Conservation (phyloP, 1,139 yeast genomes). For the Scheffersomyces segobiensis region DNA sequence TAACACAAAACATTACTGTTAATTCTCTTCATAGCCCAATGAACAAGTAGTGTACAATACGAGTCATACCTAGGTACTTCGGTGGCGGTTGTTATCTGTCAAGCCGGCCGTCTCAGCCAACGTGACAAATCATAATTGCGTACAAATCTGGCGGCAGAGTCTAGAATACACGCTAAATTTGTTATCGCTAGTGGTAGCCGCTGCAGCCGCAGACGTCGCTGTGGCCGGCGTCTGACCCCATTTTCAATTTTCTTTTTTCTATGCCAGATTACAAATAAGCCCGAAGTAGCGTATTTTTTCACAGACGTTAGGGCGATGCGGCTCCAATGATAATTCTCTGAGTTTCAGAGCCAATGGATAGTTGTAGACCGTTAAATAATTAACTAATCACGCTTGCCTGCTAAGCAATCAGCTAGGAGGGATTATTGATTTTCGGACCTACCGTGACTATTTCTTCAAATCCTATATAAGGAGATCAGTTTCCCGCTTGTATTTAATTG, state of each 20-base stretch:
- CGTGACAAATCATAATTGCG: background rate
- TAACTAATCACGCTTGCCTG: background rate
- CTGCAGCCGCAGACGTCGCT: background rate
- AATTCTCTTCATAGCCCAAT: background rate
- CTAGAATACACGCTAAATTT: background rate
- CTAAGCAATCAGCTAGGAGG: background rate
- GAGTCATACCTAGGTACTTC: background rate
- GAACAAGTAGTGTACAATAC: background rate
- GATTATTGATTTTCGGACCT: background rate
- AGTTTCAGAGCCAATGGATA: background rate
- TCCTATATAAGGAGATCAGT: background rate
- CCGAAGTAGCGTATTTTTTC: background rate
- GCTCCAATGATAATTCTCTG: background rate
- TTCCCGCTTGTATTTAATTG: background rate
- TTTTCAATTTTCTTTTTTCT: background rate
- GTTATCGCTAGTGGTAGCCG: background rate
- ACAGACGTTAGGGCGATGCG: background rate
- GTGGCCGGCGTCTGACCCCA: background rate
- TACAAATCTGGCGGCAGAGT: background rate
- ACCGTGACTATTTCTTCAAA: background rate
- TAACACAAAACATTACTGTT: background rate
- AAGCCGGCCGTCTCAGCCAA: background rate
- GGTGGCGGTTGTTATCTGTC: too few relatives aligned
- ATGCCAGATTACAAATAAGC: background rate
- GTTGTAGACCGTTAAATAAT: background rate